These are phyloP conservation scores for Heterobasidion occidentale DNA, from an alignment of 1,284 basidiomycete species.

Conservation along the genomic window DNA sequence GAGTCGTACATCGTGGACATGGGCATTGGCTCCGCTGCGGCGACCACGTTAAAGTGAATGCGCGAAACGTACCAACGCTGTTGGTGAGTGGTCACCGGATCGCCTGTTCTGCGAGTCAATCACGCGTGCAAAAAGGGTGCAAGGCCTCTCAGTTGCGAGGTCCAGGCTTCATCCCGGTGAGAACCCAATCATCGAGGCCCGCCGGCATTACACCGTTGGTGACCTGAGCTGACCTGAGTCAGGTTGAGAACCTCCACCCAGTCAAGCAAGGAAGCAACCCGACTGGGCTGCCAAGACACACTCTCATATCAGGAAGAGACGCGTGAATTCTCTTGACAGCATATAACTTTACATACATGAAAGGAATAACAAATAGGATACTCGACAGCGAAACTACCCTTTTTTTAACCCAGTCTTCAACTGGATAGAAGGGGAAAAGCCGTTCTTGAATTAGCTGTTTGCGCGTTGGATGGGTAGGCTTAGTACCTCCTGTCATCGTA, in stretches of 20 bases:
- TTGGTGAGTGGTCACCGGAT: too few species aligned
- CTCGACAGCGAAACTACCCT: not conserved
- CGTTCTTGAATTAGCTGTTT: not conserved
- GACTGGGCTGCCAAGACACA: too few species aligned
- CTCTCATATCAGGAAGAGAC: not conserved
- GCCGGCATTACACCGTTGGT: too few species aligned
- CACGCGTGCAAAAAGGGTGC: too few species aligned
- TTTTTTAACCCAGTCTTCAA: not conserved
- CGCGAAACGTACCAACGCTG: too few species aligned
- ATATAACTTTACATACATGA: conserved; percentile 5
- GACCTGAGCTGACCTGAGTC: too few species aligned
- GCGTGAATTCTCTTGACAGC: not conserved
- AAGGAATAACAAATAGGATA: conserved; percentile 1
- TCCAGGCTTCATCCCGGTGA: too few species aligned
- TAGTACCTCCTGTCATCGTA: conserved; percentile 16
- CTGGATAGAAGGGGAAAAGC: conserved; percentile 5
- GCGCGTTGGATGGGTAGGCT: not conserved
- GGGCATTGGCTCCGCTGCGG: conserved; percentile 42
- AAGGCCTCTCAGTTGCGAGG: too few species aligned
- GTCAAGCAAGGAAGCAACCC: too few species aligned
- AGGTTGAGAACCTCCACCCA: too few species aligned
- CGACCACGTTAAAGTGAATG: not conserved
- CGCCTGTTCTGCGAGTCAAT: too few species aligned
- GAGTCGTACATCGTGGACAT: conserved; percentile 53
- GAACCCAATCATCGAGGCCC: too few species aligned